Evolutionary conservation across 805 yeast species (phyloP).

Genomic region (Cyberlindnera euphorbiiphila): DNA sequence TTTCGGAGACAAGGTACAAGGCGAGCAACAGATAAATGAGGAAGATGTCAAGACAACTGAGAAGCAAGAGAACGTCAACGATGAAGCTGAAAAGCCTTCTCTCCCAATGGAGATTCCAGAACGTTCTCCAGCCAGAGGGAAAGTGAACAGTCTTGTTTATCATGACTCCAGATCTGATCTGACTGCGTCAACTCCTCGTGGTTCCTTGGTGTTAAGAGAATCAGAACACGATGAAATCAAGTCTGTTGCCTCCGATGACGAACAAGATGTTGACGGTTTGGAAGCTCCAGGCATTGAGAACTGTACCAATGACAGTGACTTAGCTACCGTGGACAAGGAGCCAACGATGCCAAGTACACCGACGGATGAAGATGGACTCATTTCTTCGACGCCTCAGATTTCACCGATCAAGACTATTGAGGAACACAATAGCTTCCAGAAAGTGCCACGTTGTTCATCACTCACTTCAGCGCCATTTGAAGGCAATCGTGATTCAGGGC

Average conservation of each 20-base stretch:
- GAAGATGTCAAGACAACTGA: no score
- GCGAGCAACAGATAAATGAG: no score
- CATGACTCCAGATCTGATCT: constrained; percentile 6
- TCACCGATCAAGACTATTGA: constrained; percentile 27
- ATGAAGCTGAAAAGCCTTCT: no score
- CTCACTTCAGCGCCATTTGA: neutral
- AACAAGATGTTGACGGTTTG: constrained; percentile 10
- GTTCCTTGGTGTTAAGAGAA: no score
- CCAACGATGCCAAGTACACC: constrained; percentile 29
- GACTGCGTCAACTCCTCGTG: no score
- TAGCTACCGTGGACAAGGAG: constrained; percentile 13
- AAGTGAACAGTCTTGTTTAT: constrained; percentile 2
- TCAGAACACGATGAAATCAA: constrained; percentile 26
- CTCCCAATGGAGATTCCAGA: no score
- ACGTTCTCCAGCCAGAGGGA: no score
- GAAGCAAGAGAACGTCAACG: no score
- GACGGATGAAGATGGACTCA: constrained; percentile 20
- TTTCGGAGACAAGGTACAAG: no score
- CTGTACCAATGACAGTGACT: constrained; percentile 12
- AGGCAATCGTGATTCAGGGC: constrained; percentile 3
- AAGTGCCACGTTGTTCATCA: neutral
- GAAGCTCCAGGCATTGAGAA: constrained; percentile 12
- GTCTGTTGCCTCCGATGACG: constrained; percentile 27
- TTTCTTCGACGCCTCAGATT: constrained; percentile 26
- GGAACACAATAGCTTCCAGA: constrained; percentile 10